Conservation (phyloP, 805 yeast genomes). For the Kodamaea leandrae region DNA sequence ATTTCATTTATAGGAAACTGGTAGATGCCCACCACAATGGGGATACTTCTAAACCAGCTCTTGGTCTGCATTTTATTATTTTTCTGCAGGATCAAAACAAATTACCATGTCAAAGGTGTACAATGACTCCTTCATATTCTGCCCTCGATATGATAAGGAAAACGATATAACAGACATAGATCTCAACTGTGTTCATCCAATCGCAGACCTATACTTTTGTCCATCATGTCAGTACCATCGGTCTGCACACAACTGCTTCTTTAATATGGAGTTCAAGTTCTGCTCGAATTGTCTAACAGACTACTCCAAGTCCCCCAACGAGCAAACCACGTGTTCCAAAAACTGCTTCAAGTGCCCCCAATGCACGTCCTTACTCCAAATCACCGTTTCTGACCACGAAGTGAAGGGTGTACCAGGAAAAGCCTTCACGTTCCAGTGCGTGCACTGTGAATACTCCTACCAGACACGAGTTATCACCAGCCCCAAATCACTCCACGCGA, state of each 20-base stretch:
- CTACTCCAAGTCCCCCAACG: constrained; percentile 23
- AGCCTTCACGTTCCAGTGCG: constrained; percentile 39
- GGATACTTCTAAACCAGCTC: too few species aligned
- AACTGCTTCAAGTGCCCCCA: constrained; percentile 42
- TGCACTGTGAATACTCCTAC: constrained; percentile 32
- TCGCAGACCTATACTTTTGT: constrained; percentile 34
- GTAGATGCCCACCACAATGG: too few species aligned
- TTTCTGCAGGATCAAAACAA: too few species aligned
- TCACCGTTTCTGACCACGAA: constrained; percentile 18
- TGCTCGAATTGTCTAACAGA: constrained; percentile 39
- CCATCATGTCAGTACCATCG: constrained; percentile 34
- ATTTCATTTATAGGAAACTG: too few species aligned
- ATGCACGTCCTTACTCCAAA: constrained; percentile 28
- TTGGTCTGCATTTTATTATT: too few species aligned
- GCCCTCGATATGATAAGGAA: constrained; percentile 14
- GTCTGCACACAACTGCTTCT: constrained; percentile 27
- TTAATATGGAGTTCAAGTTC: constrained; percentile 27
- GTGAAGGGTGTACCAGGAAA: constrained; percentile 23
- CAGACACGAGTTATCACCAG: constrained; percentile 35
- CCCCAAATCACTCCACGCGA: constrained; percentile 39
- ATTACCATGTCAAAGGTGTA: constrained; percentile 23
- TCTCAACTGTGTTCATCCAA: constrained; percentile 12
- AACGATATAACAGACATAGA: constrained; percentile 10
- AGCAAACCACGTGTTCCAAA: constrained; percentile 27
- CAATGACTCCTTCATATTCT: constrained; percentile 21